phyloP scores from a whole-genome alignment of 768 basidiomycete species.

The Boletellus ananiceps region DNA sequence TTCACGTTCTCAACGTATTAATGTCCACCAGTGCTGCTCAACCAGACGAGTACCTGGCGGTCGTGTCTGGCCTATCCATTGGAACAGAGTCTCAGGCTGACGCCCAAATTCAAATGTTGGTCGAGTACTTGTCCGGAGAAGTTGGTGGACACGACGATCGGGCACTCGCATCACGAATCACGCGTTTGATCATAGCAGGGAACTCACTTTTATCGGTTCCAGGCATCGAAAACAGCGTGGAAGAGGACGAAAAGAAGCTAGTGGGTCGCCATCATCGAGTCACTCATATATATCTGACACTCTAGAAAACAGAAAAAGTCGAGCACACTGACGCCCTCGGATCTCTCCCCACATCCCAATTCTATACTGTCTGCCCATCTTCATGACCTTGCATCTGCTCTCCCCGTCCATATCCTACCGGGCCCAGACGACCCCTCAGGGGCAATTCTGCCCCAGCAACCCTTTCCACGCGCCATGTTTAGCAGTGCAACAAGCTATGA shows the following conservation, averaged over 20 bases:
- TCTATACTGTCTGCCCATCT: constrained; percentile 64
- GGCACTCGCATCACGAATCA: constrained; percentile 62
- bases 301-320: constrained; percentile 50
- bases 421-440: constrained; percentile 88
- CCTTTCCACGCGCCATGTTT: constrained; percentile 90
- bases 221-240: constrained; percentile 30
- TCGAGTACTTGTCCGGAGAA: constrained; percentile 87
- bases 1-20: constrained; percentile 10
- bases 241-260: constrained; percentile 48
- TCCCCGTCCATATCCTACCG: constrained; percentile 87
- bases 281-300: constrained; percentile 9
- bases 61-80: constrained; percentile 82
- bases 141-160: constrained; percentile 66
- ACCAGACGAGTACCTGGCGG: constrained; percentile 73
- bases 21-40: constrained; percentile 14
- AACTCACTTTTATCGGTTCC: constrained; percentile 68
- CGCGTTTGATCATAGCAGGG: constrained; percentile 84
- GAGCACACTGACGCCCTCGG: constrained; percentile 47
- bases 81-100: constrained; percentile 60
- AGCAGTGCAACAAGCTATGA: constrained; percentile 52
- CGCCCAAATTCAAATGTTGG: constrained; percentile 78
- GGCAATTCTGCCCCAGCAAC: constrained; percentile 87
- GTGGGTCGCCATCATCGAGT: constrained; percentile 36
- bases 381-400: constrained; percentile 64
- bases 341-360: constrained; percentile 75